Conservation (phyloP, 768 basidiomycete genomes). For the Tylopilus subfusipes region DNA sequence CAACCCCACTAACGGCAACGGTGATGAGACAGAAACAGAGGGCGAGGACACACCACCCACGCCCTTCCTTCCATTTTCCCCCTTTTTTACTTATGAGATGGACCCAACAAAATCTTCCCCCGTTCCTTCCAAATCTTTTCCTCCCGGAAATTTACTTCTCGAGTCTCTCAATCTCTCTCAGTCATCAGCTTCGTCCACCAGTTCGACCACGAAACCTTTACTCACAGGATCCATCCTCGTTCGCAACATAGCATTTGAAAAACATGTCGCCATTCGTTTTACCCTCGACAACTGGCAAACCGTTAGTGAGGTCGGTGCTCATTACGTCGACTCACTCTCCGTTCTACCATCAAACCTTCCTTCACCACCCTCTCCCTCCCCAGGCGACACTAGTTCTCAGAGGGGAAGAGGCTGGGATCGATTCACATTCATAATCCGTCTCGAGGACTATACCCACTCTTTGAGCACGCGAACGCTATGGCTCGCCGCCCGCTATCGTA, state of each 20-base stretch:
- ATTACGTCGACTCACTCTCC: slow-evolving; percentile 42
- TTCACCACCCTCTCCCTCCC: background rate
- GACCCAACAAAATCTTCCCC: slow-evolving; percentile 17
- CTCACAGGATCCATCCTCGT: slow-evolving; percentile 79
- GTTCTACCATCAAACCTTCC: slow-evolving; percentile 31
- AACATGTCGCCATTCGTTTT: slow-evolving; percentile 80
- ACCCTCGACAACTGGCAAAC: slow-evolving; percentile 96
- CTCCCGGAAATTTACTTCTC: slow-evolving; percentile 33
- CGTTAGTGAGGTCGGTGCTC: slow-evolving; percentile 75
- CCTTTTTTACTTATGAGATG: slow-evolving; percentile 19
- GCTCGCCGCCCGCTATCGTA: slow-evolving; percentile 55
- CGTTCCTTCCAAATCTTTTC: slow-evolving; percentile 1
- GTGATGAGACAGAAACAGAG: slow-evolving; percentile 48
- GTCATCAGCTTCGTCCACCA: slow-evolving; percentile 5
- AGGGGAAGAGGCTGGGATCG: slow-evolving; percentile 46
- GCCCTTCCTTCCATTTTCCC: slow-evolving; percentile 27
- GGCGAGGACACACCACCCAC: slow-evolving; percentile 17
- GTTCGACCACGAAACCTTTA: slow-evolving; percentile 21
- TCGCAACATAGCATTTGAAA: slow-evolving; percentile 83
- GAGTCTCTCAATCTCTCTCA: slow-evolving; percentile 35
- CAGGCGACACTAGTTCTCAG: background rate
- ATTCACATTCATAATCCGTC: slow-evolving; percentile 57
- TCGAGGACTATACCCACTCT: slow-evolving; percentile 64
- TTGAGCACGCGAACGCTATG: slow-evolving; percentile 53
- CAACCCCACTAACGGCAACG: slow-evolving; percentile 12